Percentiles rank a stretch among this genome's conserved stretches.
Evolutionary conservation across 805 yeast genomes (phyloP).

Genomic region (Wilhelminamyces savonicus): DNA sequence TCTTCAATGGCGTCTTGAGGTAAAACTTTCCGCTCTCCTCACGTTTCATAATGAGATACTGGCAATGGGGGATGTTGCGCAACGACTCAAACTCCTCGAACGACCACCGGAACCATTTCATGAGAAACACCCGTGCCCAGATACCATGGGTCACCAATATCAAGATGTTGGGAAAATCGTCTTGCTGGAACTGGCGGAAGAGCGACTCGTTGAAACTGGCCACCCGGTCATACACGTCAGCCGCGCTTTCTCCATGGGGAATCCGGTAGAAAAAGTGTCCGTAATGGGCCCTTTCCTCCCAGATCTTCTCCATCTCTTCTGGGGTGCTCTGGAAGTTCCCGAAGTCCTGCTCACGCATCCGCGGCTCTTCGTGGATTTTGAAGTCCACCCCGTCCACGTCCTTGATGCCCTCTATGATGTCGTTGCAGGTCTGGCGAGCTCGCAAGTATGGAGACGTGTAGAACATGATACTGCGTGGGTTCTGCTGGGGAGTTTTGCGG

Average conservation of each 20-base stretch:
- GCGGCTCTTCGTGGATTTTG: conserved; percentile 74
- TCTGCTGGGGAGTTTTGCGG: conserved; percentile 5
- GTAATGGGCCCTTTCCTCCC: conserved; percentile 81
- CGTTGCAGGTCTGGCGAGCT: conserved; percentile 78
- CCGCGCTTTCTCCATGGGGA: conserved; percentile 93
- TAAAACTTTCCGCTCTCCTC: conserved; percentile 43
- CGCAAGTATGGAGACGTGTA: conserved; percentile 84
- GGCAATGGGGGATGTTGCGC: conserved; percentile 80
- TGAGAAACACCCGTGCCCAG: conserved; percentile 86
- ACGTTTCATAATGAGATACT: conserved; percentile 71
- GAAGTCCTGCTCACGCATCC: conserved; percentile 92
- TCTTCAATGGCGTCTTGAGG: conserved; percentile 55
- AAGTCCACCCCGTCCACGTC: conserved; percentile 38
- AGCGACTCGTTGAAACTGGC: conserved; percentile 86
- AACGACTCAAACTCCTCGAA: conserved; percentile 84
- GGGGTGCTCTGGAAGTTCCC: conserved; percentile 83
- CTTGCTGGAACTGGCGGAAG: conserved; percentile 68
- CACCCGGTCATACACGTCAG: conserved; percentile 88
- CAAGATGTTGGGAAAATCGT: conserved; percentile 70
- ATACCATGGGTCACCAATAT: conserved; percentile 91
- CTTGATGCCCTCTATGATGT: conserved; percentile 54
- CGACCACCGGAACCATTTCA: conserved; percentile 94
- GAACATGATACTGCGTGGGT: conserved; percentile 48
- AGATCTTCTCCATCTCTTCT: conserved; percentile 71
- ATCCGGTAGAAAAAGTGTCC: conserved; percentile 79